Evolutionary conservation across 192 early-diverging fungal species (phyloP).

Genomic region (Coemansia sp.): DNA sequence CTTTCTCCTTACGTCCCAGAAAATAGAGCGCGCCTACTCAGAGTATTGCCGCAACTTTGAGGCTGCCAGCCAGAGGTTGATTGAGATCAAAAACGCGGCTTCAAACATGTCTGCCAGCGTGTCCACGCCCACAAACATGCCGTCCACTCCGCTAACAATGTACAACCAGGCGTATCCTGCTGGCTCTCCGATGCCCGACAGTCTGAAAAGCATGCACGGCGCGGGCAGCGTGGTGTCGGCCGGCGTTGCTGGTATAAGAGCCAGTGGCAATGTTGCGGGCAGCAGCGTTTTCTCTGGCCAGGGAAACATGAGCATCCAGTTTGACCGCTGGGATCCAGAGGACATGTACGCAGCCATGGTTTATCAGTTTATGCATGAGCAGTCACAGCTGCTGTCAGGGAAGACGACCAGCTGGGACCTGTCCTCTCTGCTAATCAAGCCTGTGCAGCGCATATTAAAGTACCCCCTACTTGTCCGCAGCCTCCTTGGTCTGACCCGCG

Average conservation of each 20-base stretch:
- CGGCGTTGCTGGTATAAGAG: background rate
- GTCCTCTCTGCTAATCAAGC: constrained; percentile 87
- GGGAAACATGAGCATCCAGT: constrained; percentile 16
- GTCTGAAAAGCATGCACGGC: background rate
- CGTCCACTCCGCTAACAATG: constrained; percentile 23
- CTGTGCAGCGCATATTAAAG: constrained; percentile 96
- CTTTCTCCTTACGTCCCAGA: constrained; percentile 40
- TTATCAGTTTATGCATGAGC: constrained; percentile 26
- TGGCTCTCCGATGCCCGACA: constrained; percentile 28
- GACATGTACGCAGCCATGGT: constrained; percentile 12
- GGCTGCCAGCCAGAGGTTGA: constrained; percentile 41
- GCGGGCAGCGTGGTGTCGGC: background rate
- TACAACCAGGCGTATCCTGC: constrained; percentile 8
- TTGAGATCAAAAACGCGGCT: constrained; percentile 36
- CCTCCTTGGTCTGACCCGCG: constrained; percentile 29
- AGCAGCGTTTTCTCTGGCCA: constrained; percentile 27
- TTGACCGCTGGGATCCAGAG: constrained; percentile 19
- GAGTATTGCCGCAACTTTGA: constrained; percentile 52
- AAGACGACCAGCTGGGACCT: constrained; percentile 91
- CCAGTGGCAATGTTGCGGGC: constrained; percentile 7
- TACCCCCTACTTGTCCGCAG: constrained; percentile 81
- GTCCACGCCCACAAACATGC: constrained; percentile 11
- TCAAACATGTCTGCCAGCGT: constrained; percentile 7
- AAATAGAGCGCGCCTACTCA: constrained; percentile 43
- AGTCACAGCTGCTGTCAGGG: constrained; percentile 39